Percentiles rank a stretch among this genome's conserved stretches.
phyloP scores from a whole-genome alignment of 495 filamentous ascomycete species.

The Immersiella caudata region DNA sequence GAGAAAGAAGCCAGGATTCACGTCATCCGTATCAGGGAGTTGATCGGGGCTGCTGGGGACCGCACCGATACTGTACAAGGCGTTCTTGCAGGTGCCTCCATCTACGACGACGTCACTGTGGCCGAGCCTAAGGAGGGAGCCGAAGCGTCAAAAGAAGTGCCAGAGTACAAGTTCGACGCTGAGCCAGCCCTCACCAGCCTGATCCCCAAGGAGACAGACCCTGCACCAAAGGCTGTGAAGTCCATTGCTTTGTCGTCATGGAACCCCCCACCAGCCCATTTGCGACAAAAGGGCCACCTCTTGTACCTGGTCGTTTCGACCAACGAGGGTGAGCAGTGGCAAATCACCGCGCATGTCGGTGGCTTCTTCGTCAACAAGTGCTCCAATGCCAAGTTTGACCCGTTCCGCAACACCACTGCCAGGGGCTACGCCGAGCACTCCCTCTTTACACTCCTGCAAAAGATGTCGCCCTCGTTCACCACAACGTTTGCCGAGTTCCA shows the following conservation, averaged over 20 bases:
- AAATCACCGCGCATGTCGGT: constrained; percentile 89
- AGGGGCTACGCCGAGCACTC: constrained; percentile 76
- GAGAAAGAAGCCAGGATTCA: constrained; percentile 98
- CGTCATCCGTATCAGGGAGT: constrained; percentile 82
- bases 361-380: constrained; percentile 97
- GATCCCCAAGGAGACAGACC: constrained; percentile 63
- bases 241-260: constrained; percentile 84
- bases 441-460: constrained; percentile 73
- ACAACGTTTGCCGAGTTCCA: constrained; percentile 73
- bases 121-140: constrained; percentile 61
- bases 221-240: constrained; percentile 86
- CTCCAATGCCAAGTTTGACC: constrained; percentile 89
- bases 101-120: constrained; percentile 73
- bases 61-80: constrained; percentile 88
- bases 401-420: constrained; percentile 69
- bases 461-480: constrained; percentile 81
- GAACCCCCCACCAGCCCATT: constrained; percentile 93
- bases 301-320: constrained; percentile 88
- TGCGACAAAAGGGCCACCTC: constrained; percentile 88
- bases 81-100: constrained; percentile 79
- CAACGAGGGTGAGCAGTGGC: constrained; percentile 88
- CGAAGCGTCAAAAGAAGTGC: constrained; percentile 41
- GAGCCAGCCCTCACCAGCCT: constrained; percentile 68
- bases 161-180: constrained; percentile 75
- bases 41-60: constrained; percentile 89